These are phyloP conservation scores for Peziza echinospora DNA, from an alignment of 495 filamentous ascomycete genomes.

Conservation along the genomic window DNA sequence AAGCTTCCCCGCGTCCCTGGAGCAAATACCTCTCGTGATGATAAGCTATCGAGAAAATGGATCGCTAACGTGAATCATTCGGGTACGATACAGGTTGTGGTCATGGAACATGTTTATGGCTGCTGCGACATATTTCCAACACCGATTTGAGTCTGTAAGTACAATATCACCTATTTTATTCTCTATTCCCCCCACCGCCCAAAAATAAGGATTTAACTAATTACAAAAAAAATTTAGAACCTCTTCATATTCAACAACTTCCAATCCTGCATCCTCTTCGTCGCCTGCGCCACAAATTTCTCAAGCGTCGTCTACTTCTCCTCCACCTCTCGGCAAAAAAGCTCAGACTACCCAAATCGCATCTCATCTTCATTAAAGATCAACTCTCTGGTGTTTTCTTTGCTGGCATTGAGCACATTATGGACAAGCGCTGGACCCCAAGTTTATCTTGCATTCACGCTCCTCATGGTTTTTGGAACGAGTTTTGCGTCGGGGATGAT, in stretches of 20 bases:
- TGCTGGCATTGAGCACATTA: conserved; percentile 62
- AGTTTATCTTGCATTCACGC: conserved; percentile 57
- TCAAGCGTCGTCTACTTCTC: conserved; percentile 48
- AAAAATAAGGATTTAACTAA: too few relatives aligned
- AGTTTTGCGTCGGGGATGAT: conserved; percentile 63
- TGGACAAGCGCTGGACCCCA: conserved; percentile 36
- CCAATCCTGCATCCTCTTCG: conserved; percentile 70
- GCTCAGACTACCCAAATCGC: conserved; percentile 63
- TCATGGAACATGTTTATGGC: conserved; percentile 96
- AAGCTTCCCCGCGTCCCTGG: conserved; percentile 25
- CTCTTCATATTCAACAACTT: conserved; percentile 56
- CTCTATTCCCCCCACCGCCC: too few relatives aligned
- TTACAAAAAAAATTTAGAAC: too few relatives aligned
- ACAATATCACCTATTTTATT: too few relatives aligned
- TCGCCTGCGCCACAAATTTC: conserved; percentile 66
- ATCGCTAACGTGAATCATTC: conserved; percentile 4
- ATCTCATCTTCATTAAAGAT: conserved; percentile 53
- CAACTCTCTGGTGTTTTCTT: conserved; percentile 45
- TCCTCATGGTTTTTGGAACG: conserved; percentile 59
- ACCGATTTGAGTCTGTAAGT: conserved; percentile 41
- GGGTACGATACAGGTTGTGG: conserved; percentile 10
- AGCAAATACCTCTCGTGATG: neutral
- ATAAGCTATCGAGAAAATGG: too few relatives aligned
- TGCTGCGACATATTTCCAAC: conserved; percentile 77
- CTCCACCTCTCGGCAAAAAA: conserved; percentile 42